phyloP scores from a whole-genome alignment of 768 basidiomycete genomes.

The Tricholomella constricta region DNA sequence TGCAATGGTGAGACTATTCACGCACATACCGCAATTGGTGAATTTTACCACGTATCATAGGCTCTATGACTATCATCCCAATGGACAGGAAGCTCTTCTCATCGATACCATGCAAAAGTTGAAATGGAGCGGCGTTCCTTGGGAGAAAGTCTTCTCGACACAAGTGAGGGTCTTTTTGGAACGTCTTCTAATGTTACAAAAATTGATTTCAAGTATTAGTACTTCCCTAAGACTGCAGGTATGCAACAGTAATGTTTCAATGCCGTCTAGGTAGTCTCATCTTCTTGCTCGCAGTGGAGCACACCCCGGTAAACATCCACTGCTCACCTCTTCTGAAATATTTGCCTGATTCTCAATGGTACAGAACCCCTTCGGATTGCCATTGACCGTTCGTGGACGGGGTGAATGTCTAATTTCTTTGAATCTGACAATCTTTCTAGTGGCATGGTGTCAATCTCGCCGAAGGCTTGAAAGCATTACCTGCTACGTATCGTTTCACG shows the following conservation, averaged over 20 bases:
- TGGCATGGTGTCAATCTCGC: constrained; percentile 65
- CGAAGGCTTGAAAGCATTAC: constrained; percentile 56
- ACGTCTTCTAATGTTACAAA: background rate
- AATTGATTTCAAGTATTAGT: constrained; percentile 27
- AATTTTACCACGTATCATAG: too few species aligned
- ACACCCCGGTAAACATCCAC: constrained; percentile 25
- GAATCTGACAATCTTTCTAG: constrained; percentile 21
- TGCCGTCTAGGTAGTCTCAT: background rate
- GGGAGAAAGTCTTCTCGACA: constrained; percentile 53
- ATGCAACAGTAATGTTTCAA: background rate
- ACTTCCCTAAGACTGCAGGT: constrained; percentile 46
- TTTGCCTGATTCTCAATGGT: background rate
- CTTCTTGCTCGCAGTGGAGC: constrained; percentile 25
- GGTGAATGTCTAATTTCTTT: background rate
- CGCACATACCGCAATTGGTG: background rate
- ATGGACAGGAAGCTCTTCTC: constrained; percentile 48
- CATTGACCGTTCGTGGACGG: constrained; percentile 32
- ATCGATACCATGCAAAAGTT: constrained; percentile 56
- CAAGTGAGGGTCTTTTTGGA: too few species aligned
- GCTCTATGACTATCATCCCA: constrained; percentile 56
- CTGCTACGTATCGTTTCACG: constrained; percentile 55
- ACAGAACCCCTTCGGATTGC: constrained; percentile 49
- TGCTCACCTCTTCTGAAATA: background rate
- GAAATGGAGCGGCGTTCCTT: constrained; percentile 53
- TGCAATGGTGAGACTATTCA: constrained; percentile 48